Evolutionary conservation across 139 green algal species (phyloP), one percentile per base, ranked within the genome.

Genomic region (Closterium sp.): DNA sequence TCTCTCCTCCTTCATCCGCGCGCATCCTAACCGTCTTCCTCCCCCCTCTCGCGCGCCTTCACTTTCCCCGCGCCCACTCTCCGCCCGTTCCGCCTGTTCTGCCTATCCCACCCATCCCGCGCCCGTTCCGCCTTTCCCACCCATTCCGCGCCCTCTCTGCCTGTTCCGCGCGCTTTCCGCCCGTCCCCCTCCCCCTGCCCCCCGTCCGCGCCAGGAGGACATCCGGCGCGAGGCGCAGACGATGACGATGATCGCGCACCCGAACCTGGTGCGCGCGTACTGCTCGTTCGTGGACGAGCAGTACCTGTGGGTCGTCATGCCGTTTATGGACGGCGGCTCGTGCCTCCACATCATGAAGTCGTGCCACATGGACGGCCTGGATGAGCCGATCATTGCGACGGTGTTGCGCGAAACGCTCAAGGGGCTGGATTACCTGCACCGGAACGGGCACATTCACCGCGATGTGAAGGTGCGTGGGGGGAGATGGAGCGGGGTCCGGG

Each of bases 391-490:
- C 0, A 98, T 99, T 88, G 97, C 97, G 19, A 98, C 97, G 32
- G 98, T 99, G 92, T 96, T 98, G 93, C 95, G 96, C n/a, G 97
- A 98, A 66, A 97, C 98, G 81, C 95, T 99, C 33, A 97, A 97
- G 91, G 98, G 95, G 2, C 95, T 99, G 86, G 98, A 99, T 30
- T 99, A 99, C 93, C 95, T 99, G 84, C 98, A 99, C 95, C 95
- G 95, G 16, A 94, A 98, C 84, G 96, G 97, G n/a, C 95, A 96
- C 88, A 99, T 99, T 86, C 98, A 99, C 94, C 95, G 98, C 1
- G 98, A 99, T 90, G 95, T 99, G 84, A 99, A 99, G 96, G 96
- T 98, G 94, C 21, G n/a, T n/a, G n/a, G n/a, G n/a, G n/a, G n/a
- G n/a, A 28, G 64, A 83, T 83, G 64, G 12, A 19, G 81, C 81